These are phyloP conservation scores for Paecilomyces fulvus DNA, from an alignment of 2,329 filamentous ascomycete species.

Conservation along the genomic window DNA sequence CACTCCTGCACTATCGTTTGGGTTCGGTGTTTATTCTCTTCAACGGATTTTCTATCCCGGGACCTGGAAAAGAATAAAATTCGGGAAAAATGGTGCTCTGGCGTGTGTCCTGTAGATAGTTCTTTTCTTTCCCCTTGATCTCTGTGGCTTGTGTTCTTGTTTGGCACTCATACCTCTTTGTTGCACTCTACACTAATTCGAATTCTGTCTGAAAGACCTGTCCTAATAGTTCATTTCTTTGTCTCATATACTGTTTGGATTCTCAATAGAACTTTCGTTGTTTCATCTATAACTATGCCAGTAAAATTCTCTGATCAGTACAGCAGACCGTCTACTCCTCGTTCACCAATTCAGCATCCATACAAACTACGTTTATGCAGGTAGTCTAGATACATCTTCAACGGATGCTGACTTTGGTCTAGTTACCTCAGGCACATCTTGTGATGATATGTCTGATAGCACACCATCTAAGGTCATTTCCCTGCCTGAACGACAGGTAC, in stretches of 20 bases:
- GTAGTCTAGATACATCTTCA: no score
- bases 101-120: background rate
- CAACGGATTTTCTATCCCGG: background rate
- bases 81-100: background rate
- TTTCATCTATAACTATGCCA: no score
- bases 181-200: background rate
- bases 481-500: no score
- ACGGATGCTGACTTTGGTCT: no score
- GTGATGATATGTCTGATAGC: no score
- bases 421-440: no score
- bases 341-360: no score
- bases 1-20: background rate
- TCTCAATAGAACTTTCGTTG: background rate
- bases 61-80: background rate
- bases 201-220: background rate
- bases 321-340: no score
- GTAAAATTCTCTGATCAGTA: no score
- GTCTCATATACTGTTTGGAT: background rate
- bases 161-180: background rate
- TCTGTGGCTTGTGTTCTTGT: background rate
- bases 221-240: background rate
- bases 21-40: background rate
- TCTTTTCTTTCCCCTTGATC: background rate
- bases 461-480: no score
- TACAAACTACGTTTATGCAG: no score